Percentiles rank a stretch among this genome's conserved stretches.
Conservation (phyloP, 2,329 filamentous ascomycete genomes). For the Escovopsis weberi region DNA sequence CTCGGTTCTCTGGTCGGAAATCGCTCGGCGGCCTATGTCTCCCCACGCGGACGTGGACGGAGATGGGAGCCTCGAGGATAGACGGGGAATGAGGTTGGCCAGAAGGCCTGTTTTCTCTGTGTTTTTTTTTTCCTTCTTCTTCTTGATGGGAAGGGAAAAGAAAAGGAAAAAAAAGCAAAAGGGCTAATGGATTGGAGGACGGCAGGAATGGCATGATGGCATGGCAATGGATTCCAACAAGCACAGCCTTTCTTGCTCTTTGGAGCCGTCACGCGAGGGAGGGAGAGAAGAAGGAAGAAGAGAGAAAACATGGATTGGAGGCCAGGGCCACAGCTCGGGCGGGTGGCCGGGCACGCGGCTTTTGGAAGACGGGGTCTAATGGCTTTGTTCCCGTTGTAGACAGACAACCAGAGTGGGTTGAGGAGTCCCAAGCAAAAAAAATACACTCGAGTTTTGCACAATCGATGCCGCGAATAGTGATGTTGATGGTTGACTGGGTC, state of each 20-base stretch:
- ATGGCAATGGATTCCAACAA: neutral
- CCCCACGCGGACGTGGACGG: slow-evolving; percentile 14
- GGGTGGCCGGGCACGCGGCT: slow-evolving; percentile 9
- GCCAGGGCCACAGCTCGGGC: slow-evolving; percentile 16
- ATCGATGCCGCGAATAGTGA: neutral
- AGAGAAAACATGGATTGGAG: slow-evolving; percentile 9
- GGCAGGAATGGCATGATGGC: slow-evolving; percentile 8
- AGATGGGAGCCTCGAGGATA: slow-evolving; percentile 19
- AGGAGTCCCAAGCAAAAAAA: slow-evolving; percentile 24
- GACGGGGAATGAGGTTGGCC: slow-evolving; percentile 18
- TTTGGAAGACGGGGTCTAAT: slow-evolving; percentile 5
- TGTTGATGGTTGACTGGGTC: neutral
- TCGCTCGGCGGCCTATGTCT: slow-evolving; percentile 19
- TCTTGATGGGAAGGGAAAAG: slow-evolving; percentile 9
- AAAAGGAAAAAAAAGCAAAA: neutral
- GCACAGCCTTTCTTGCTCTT: slow-evolving; percentile 11
- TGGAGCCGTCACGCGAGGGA: slow-evolving; percentile 3
- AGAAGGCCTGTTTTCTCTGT: slow-evolving; percentile 20
- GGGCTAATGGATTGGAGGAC: slow-evolving; percentile 22
- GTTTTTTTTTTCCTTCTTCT: slow-evolving; percentile 17
- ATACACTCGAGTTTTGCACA: neutral
- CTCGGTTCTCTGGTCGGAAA: slow-evolving; percentile 40
- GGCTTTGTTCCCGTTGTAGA: slow-evolving; percentile 10
- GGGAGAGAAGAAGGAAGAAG: too few relatives aligned
- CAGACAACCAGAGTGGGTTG: slow-evolving; percentile 24